These are phyloP conservation scores for Phytophthora litchii DNA, from an alignment of 352 stramenopile species.

Conservation along the genomic window DNA sequence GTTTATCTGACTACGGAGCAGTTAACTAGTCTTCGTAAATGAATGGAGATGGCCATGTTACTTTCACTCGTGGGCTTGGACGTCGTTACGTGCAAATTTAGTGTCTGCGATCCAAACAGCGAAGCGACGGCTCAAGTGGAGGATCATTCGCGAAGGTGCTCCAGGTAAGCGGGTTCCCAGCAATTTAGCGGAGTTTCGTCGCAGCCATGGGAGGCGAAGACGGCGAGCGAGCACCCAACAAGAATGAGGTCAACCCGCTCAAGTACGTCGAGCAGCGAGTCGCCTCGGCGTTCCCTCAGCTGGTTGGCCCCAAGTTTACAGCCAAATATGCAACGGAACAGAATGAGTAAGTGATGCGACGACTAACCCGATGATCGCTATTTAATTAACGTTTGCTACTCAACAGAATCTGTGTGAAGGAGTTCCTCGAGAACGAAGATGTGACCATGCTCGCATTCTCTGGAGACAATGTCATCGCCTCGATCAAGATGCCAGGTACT, in stretches of 20 bases:
- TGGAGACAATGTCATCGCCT: constrained; percentile 84
- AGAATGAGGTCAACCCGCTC: constrained; percentile 76
- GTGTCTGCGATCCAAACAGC: constrained; percentile 21
- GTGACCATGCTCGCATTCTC: constrained; percentile 90
- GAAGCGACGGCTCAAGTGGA: constrained; percentile 24
- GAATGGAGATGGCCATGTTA: constrained; percentile 26
- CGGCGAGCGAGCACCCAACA: constrained; percentile 32
- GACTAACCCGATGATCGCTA: neutral
- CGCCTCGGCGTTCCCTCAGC: constrained; percentile 61
- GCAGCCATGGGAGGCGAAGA: constrained; percentile 59
- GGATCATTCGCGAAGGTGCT: constrained; percentile 9
- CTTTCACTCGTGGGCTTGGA: constrained; percentile 1
- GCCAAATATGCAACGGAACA: constrained; percentile 84
- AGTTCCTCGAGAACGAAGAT: constrained; percentile 90
- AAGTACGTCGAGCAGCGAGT: constrained; percentile 89
- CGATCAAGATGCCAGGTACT: constrained; percentile 87
- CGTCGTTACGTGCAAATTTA: constrained; percentile 22
- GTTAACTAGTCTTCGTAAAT: constrained; percentile 17
- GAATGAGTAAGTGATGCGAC: constrained; percentile 62
- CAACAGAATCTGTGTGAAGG: constrained; percentile 75
- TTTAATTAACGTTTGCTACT: neutral
- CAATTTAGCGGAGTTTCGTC: neutral
- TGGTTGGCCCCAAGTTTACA: constrained; percentile 76
- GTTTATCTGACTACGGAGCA: constrained; percentile 7
- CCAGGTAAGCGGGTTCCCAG: neutral